Evolutionary conservation across 441 rosid genomes (phyloP).

Genomic region (Brassica balearica): DNA sequence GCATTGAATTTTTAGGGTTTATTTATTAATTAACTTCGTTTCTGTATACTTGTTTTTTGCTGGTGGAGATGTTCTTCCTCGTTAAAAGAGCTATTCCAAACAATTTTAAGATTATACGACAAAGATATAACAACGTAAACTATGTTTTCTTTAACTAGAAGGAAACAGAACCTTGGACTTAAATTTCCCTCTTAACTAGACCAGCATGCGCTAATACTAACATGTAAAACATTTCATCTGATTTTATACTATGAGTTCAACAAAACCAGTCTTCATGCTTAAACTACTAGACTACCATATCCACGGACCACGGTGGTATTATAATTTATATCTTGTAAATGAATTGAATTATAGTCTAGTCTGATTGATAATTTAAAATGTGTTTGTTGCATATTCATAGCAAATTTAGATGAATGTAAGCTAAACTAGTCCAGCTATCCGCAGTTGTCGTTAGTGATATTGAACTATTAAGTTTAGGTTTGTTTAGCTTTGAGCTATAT

Average conservation of each 20-base stretch:
- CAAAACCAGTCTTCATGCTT: not conserved
- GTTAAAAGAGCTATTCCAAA: not conserved
- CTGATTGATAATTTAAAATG: not conserved
- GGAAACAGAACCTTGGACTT: not conserved
- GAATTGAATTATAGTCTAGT: not conserved
- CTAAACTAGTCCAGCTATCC: constrained; percentile 12
- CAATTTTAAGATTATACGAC: not conserved
- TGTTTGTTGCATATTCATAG: not conserved
- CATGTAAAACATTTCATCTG: not conserved
- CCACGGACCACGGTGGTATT: not conserved
- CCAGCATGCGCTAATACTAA: not conserved
- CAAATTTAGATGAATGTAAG: not conserved
- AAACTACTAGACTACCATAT: not conserved
- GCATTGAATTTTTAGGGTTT: not conserved
- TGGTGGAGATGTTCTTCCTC: not conserved
- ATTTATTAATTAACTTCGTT: not conserved
- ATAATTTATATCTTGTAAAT: not conserved
- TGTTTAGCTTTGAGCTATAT: not conserved
- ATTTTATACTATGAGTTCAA: not conserved
- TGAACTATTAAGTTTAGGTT: not conserved
- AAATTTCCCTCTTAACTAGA: not conserved
- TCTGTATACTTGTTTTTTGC: not conserved
- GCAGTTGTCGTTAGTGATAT: not conserved
- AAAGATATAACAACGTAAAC: not conserved
- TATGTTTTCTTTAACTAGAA: not conserved